Evolutionary conservation across 2,329 filamentous ascomycete species (phyloP).

Genomic region (Rhynchosporium secalis): DNA sequence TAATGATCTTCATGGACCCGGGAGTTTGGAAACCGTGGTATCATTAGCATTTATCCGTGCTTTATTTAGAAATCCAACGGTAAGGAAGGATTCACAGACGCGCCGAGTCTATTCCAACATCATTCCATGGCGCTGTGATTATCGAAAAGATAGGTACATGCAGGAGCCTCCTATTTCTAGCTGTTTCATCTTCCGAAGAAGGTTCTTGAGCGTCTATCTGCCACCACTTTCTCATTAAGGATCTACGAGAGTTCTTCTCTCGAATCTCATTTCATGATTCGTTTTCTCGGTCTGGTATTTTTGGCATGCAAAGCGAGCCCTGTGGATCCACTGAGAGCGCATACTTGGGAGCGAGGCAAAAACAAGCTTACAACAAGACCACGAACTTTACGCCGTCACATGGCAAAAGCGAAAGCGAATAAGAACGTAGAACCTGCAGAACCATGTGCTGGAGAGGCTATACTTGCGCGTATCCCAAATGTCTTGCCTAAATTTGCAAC

Average conservation of each 20-base stretch:
- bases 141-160: not conserved
- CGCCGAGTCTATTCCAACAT: conserved; percentile 20
- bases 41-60: conserved; percentile 23
- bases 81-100: not conserved
- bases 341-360: not conserved
- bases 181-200: conserved; percentile 5
- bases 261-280: not conserved
- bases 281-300: not conserved
- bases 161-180: not conserved
- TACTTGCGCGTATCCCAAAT: not conserved
- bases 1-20: conserved; percentile 7
- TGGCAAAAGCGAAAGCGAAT: conserved; percentile 4
- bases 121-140: not conserved
- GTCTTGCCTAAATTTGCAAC: not conserved
- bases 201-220: conserved; percentile 6
- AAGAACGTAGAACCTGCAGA: not conserved
- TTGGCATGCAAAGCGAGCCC: conserved; percentile 10
- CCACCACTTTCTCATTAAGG: not conserved
- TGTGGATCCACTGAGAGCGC: not conserved
- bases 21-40: conserved; percentile 15
- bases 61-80: conserved; percentile 17
- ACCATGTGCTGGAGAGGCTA: conserved; percentile 5
- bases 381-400: not conserved
- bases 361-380: conserved; percentile 8
- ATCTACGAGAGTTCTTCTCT: not conserved